A percentile compares a stretch with the other conserved stretches of the same genome.
Evolutionary conservation across 768 basidiomycete genomes (phyloP).

Genomic region (Galerina marginata): DNA sequence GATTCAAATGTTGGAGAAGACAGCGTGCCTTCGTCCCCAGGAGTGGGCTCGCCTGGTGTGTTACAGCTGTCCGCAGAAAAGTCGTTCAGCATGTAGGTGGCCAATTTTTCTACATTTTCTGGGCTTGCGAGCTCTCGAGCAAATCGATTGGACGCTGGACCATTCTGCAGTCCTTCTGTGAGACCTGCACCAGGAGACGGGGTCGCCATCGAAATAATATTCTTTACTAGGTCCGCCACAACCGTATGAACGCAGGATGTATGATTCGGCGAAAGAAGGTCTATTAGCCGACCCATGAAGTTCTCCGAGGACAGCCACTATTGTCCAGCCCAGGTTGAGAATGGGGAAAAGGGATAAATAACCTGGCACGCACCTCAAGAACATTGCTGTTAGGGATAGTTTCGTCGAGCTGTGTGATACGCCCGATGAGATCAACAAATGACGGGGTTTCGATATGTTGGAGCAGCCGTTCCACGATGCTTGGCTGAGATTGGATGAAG

Average conservation of each 20-base stretch:
- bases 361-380: conserved; percentile 71
- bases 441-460: conserved; percentile 88
- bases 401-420: conserved; percentile 90
- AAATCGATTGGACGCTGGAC: conserved; percentile 82
- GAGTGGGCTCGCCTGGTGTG: conserved; percentile 24
- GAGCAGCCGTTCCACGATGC: conserved; percentile 81
- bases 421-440: conserved; percentile 88
- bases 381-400: conserved; percentile 80
- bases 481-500: conserved; percentile 86
- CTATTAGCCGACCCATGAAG: conserved; percentile 81
- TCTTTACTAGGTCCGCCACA: conserved; percentile 90
- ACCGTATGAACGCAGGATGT: conserved; percentile 81
- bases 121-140: conserved; percentile 84
- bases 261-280: conserved; percentile 80
- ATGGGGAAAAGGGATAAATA: conserved; percentile 27
- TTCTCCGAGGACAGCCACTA: conserved; percentile 89
- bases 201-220: conserved; percentile 92
- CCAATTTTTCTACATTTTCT: conserved; percentile 72
- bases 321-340: conserved; percentile 2
- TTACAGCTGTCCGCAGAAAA: conserved; percentile 41
- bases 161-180: conserved; percentile 70
- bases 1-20: conserved; percentile 49
- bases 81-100: conserved; percentile 78
- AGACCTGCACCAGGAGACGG: conserved; percentile 82
- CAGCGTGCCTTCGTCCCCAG: conserved; percentile 22